Evolutionary conservation across 2,329 filamentous ascomycete species (phyloP).

Genomic region (Monosporascus sp.): DNA sequence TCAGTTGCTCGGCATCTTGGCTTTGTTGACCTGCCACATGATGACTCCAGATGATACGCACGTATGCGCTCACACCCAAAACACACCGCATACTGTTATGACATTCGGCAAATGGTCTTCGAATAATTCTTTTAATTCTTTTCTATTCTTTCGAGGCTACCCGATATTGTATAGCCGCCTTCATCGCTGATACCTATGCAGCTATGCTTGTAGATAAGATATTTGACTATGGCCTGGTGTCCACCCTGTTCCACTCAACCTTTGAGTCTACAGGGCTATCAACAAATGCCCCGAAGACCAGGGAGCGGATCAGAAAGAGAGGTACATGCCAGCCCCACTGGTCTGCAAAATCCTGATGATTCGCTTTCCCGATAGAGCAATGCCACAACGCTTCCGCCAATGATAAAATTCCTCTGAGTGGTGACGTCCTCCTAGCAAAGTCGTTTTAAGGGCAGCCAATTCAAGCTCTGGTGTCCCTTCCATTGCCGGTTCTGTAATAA

Average conservation of each 20-base stretch:
- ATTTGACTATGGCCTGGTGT: too few relatives aligned
- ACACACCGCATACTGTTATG: too few relatives aligned
- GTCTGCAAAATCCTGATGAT: conserved; percentile 1
- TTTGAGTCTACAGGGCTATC: conserved; percentile 12
- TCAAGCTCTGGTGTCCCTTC: too few relatives aligned
- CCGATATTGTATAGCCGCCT: too few relatives aligned
- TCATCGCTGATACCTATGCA: too few relatives aligned
- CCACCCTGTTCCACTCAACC: conserved; percentile 20
- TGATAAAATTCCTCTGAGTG: conserved; percentile 20
- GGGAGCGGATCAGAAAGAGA: conserved; percentile 18
- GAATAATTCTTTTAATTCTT: too few relatives aligned
- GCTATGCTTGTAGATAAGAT: too few relatives aligned
- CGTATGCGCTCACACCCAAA: not conserved
- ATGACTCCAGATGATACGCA: not conserved
- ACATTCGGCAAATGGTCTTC: too few relatives aligned
- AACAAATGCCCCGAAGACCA: conserved; percentile 10
- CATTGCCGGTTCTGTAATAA: conserved; percentile 3
- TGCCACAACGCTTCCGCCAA: conserved; percentile 16
- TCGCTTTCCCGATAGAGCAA: conserved; percentile 23
- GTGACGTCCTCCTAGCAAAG: conserved; percentile 16
- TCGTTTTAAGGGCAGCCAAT: not conserved
- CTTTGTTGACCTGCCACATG: not conserved
- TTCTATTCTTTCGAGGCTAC: too few relatives aligned
- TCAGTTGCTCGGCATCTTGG: too few relatives aligned
- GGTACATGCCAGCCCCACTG: conserved; percentile 7